Percentiles rank a stretch among this genome's conserved stretches.
Evolutionary conservation across 805 yeast species (phyloP).

Genomic region (Monosporozyma servazzii): DNA sequence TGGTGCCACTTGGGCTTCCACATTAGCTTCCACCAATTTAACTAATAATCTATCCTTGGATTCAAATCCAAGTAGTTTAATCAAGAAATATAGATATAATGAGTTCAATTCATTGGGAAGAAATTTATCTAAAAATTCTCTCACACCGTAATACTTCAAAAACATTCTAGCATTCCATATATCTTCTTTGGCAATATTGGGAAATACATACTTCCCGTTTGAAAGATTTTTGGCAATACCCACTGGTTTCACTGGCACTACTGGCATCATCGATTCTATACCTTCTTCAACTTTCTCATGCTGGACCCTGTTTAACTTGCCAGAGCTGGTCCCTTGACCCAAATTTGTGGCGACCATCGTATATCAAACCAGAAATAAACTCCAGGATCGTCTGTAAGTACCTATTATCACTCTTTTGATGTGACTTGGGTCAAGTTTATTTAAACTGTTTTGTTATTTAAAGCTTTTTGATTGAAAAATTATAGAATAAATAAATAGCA

Average conservation of each 20-base stretch:
- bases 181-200: constrained; percentile 35
- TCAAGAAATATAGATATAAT: constrained; percentile 46
- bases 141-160: constrained; percentile 52
- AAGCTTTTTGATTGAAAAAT: neutral
- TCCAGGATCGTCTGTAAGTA: too few relatives aligned
- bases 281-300: neutral
- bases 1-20: constrained; percentile 7
- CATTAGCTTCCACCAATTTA: neutral
- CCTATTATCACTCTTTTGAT: too few relatives aligned
- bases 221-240: constrained; percentile 18
- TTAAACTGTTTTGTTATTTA: neutral
- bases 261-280: constrained; percentile 9
- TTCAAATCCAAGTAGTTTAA: constrained; percentile 56
- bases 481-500: neutral
- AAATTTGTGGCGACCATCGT: neutral
- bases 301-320: neutral
- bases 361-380: neutral
- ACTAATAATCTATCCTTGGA: constrained; percentile 19
- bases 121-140: constrained; percentile 49
- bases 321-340: neutral
- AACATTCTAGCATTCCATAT: constrained; percentile 40
- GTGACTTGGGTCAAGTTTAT: neutral
- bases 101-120: constrained; percentile 53
- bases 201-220: constrained; percentile 30
- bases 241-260: constrained; percentile 11